Base-by-base conservation (phyloP, 2,329 filamentous ascomycete species). In the Diaporthe batatas region DNA sequence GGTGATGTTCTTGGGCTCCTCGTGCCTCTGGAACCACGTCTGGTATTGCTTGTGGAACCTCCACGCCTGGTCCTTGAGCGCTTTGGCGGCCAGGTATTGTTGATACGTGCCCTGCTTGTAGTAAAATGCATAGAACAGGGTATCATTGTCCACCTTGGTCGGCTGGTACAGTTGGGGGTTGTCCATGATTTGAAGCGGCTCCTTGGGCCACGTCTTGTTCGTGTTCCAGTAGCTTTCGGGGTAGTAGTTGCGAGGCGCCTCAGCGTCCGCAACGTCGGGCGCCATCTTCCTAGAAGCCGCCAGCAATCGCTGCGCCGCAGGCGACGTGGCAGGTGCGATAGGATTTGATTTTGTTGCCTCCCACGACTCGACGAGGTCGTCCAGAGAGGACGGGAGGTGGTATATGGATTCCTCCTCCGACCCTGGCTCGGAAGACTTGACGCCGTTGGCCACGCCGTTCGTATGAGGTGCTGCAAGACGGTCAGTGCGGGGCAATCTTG, bases 41-140 rank as follows among this genome's bases (percentile, higher is more conserved):
- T 98, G 96, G 81, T 99, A 99, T 83, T 98, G 96, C 87, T 99
- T 99, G 85, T 99, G 96, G 82, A 99, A 99, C 72, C 96, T 90
- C 96, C 96, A 99, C 83, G 95, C 98, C 83, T 99, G 96, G 77
- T 96, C 94, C 85, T 99, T 99, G 68, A 99, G 86, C n/a, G 96
- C 94, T 83, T 97, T 98, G 18, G 96, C 96, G 1, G 96, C 95
- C 73, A 98, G 88, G 80, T 95, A 98, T 81, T 99, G 96, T 82
- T 98, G 95, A 78, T 97, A 95, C 0, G 95, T 95, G 34, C 95
- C 95, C 83, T 99, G 96, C 77, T 96, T 94, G 86, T 99, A 99
- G 87, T 99, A 99, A 84, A 99, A 99, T 58, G 98, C 93, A 84
- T 99, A 99, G 84, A 99, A 99, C 12, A 99, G 87, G 39, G 96